Conservation (phyloP, 495 filamentous ascomycete species). For the Penicillium ochrochloron region DNA sequence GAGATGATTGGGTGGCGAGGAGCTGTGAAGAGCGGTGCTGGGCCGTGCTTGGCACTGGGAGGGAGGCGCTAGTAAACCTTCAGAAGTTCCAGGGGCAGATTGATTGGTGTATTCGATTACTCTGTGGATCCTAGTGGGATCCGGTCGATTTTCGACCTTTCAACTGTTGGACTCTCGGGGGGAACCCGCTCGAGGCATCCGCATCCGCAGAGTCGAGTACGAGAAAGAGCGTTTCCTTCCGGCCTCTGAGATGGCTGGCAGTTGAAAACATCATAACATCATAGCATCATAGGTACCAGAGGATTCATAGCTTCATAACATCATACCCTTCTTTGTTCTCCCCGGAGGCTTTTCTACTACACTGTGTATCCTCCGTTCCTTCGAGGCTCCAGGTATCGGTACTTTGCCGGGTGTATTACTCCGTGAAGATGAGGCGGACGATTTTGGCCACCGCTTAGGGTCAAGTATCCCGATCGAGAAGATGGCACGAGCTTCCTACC, state of each 20-base stretch:
- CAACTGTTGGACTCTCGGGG: background rate
- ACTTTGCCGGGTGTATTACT: background rate
- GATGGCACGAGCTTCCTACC: background rate
- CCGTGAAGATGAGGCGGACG: background rate
- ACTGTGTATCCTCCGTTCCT: background rate
- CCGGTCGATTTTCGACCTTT: background rate
- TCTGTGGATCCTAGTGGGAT: background rate
- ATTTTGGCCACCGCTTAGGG: background rate
- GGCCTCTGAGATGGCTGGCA: background rate
- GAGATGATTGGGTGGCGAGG: slow-evolving; percentile 2
- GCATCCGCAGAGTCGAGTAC: background rate
- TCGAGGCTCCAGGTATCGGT: background rate
- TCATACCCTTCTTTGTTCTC: background rate
- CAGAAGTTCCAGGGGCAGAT: background rate
- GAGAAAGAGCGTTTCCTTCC: too few relatives aligned
- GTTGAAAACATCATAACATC: background rate
- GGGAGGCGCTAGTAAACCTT: background rate
- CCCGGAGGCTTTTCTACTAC: background rate
- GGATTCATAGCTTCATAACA: background rate
- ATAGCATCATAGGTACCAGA: background rate
- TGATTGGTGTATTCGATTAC: background rate
- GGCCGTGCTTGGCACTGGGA: background rate
- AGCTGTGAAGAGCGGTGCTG: background rate
- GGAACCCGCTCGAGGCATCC: slow-evolving; percentile 3
- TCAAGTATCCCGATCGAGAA: background rate